phyloP scores from a whole-genome alignment of 495 filamentous ascomycete species.

The Penicillium coffeae region DNA sequence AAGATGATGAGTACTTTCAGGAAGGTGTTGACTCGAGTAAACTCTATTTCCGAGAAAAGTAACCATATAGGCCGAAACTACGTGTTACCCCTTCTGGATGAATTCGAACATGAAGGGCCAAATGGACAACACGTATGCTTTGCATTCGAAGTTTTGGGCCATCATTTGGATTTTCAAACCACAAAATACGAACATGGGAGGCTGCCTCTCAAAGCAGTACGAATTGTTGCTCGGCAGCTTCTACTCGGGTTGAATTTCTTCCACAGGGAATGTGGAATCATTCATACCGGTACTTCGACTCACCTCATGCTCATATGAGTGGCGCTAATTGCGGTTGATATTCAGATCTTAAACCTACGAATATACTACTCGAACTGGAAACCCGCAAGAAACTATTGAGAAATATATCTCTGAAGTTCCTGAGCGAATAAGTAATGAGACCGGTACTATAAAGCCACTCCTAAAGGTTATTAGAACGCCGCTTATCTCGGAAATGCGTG shows the following conservation, averaged over 20 bases:
- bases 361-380: conserved; percentile 27
- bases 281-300: conserved; percentile 72
- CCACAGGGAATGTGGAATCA: conserved; percentile 82
- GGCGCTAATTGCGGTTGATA: conserved; percentile 2
- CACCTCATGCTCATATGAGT: conserved; percentile 1
- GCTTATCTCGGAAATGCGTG: conserved; percentile 15
- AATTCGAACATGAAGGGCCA: conserved; percentile 26
- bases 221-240: conserved; percentile 84
- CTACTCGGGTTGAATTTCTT: conserved; percentile 77
- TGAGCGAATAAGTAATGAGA: conserved; percentile 4
- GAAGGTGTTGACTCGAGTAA: conserved; percentile 5
- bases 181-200: conserved; percentile 10
- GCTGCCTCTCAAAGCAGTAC: conserved; percentile 66
- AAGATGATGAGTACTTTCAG: conserved; percentile 6
- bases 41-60: conserved; percentile 44
- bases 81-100: conserved; percentile 20
- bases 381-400: conserved; percentile 11
- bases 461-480: conserved; percentile 24
- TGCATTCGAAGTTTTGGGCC: conserved; percentile 27
- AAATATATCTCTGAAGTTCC: conserved; percentile 21
- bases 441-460: conserved; percentile 10
- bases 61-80: conserved; percentile 21
- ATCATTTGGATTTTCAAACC: conserved; percentile 16
- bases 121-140: conserved; percentile 31
- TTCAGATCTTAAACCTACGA: conserved; percentile 28